Conservation (phyloP, 495 filamentous ascomycete species). For the Neurospora sublineolata region DNA sequence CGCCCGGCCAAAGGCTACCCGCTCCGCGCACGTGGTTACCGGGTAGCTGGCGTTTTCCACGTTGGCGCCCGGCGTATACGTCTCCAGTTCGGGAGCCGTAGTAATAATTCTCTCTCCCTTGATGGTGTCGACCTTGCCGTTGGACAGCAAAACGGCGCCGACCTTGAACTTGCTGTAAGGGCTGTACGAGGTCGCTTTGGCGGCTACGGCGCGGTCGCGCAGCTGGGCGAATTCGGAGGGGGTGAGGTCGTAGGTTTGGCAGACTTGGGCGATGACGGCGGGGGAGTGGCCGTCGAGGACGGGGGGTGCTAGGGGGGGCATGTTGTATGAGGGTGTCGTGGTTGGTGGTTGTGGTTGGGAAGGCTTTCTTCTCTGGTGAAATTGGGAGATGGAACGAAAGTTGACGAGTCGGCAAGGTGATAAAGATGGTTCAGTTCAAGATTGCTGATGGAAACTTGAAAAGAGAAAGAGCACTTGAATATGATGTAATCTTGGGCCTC, state of each 20-base stretch:
- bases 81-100: neutral
- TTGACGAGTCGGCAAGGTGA: neutral
- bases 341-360: neutral
- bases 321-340: neutral
- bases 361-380: neutral
- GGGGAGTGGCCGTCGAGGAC: conserved; percentile 18
- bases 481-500: neutral
- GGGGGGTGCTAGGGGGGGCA: conserved; percentile 1
- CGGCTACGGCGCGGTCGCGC: conserved; percentile 43
- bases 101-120: neutral
- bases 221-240: conserved; percentile 50
- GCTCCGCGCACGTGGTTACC: conserved; percentile 88
- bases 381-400: neutral
- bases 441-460: neutral
- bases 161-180: conserved; percentile 93
- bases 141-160: too few relatives aligned
- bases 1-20: conserved; percentile 73
- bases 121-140: too few relatives aligned
- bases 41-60: conserved; percentile 92
- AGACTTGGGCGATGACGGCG: conserved; percentile 16
- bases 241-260: conserved; percentile 38
- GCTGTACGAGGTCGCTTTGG: conserved; percentile 73
- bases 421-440: neutral
- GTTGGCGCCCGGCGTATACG: conserved; percentile 59
- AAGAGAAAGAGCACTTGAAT: neutral